These are phyloP conservation scores for Mycena latifolia DNA, from an alignment of 768 basidiomycete species.

Conservation along the genomic window DNA sequence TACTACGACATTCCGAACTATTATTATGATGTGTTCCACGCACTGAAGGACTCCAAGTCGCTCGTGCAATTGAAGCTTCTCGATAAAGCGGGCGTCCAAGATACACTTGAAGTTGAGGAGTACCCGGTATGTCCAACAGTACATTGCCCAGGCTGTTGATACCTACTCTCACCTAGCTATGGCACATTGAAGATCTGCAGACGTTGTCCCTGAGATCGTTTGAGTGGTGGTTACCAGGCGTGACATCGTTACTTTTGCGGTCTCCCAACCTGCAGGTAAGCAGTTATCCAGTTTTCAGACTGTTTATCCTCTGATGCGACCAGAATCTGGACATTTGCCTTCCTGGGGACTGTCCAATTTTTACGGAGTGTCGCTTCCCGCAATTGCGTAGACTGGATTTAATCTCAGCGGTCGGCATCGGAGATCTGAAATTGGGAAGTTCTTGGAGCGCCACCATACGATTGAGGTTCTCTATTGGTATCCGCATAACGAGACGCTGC, in stretches of 20 bases:
- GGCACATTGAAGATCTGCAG: conserved; percentile 26
- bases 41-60: conserved; percentile 13
- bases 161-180: conserved; percentile 15
- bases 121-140: too few species aligned
- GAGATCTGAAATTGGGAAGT: conserved; percentile 35
- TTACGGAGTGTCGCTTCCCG: conserved; percentile 24
- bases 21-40: conserved; percentile 7
- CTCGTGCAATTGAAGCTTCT: conserved; percentile 19
- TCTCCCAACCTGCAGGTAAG: conserved; percentile 27
- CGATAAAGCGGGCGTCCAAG: not conserved
- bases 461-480: conserved; percentile 44
- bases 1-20: conserved; percentile 11
- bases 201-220: conserved; percentile 14
- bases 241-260: conserved; percentile 2
- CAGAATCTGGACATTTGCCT: conserved; percentile 16
- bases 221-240: conserved; percentile 15
- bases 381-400: conserved; percentile 39
- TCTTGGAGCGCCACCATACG: conserved; percentile 39
- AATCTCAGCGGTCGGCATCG: conserved; percentile 10
- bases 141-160: too few species aligned
- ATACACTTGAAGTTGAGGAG: not conserved
- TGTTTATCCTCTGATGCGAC: not conserved
- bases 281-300: not conserved
- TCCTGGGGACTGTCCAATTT: conserved; percentile 3
- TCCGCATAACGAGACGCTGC: conserved; percentile 33